Evolutionary conservation across 345 rosid species (phyloP), one percentile per base, ranked within the genome.

Genomic region (Eutrema yunnanense): DNA sequence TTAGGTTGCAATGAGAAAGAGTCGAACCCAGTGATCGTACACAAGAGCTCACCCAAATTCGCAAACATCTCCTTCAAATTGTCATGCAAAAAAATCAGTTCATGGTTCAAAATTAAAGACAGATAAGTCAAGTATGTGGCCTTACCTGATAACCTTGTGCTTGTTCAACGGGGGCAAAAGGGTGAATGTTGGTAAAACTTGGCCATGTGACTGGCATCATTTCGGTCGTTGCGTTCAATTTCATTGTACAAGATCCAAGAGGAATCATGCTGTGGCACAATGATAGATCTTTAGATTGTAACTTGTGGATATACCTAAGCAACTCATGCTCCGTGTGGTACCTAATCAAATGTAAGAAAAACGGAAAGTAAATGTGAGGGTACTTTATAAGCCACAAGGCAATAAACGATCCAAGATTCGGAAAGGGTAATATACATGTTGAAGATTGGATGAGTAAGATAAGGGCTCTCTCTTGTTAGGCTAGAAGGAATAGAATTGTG

Each of bases 221-320:
- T 82, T 93, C 98, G 41, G 88, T 76, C 33, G 98, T 94, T 49
- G 98, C 98, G 66, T 94, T 94, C 82, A 94, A 59, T 81, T 94
- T 94, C 98, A 91, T 91, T 1, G 98, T 94, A 74, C 98, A 89
- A 72, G 98, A 94, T 71, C 98, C 97, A 81, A 94, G 73, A 5
- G 98, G 96, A 82, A 94, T 94, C 98, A 94, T 94, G 78, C 97
- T 89, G 78, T 94, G 98, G 87, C 98, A 93, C 73, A 89, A 74
- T 43, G 98, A 93, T 61, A 93, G 90, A 86, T 93, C 98, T 78
- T 87, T 90, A 29, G 94, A 85, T 78, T 86, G 87, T 65, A 93
- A 80, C 82, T 73, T 81, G 73, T 91, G 83, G 47, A 89, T 81
- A 78, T 88, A 89, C 49, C 98, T 84, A 50, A 94, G 96, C 81